Percentiles rank a stretch among this genome's conserved stretches.
Conservation (phyloP, 2,329 filamentous ascomycete species). For the Elsinoe australis region DNA sequence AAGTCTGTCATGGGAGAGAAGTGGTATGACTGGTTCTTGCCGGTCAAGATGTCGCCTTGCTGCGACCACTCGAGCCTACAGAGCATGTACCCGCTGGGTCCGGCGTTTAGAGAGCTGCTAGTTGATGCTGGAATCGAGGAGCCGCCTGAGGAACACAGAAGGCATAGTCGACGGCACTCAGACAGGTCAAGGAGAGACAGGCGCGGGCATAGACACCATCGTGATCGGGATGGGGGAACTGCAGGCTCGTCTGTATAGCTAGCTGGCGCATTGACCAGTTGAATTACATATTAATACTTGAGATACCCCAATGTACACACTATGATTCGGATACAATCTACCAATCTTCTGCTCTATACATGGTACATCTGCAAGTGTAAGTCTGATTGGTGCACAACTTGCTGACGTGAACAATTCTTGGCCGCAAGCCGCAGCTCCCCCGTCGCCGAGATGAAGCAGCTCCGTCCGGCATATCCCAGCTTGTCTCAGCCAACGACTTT, state of each 20-base stretch:
- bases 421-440: slow-evolving; percentile 12
- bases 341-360: too few relatives aligned
- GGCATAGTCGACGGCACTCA: neutral
- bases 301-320: neutral
- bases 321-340: too few relatives aligned
- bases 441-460: slow-evolving; percentile 11
- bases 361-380: too few relatives aligned
- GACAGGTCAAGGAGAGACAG: neutral
- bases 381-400: neutral
- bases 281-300: too few relatives aligned
- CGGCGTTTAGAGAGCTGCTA: slow-evolving; percentile 29
- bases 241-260: too few relatives aligned
- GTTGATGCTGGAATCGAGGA: slow-evolving; percentile 24
- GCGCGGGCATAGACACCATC: neutral
- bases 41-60: slow-evolving; percentile 67
- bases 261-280: too few relatives aligned
- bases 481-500: slow-evolving; percentile 2
- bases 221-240: too few relatives aligned
- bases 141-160: neutral
- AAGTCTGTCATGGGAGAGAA: slow-evolving; percentile 69
- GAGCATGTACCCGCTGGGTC: slow-evolving; percentile 30
- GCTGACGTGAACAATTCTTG: slow-evolving; percentile 13
- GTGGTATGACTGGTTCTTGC: slow-evolving; percentile 70
- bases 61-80: slow-evolving; percentile 46
- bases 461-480: neutral